Evolutionary conservation across 164 flowering plant genomes (phyloP), one percentile per base, ranked within the genome.

Genomic region (Vitis riparia): DNA sequence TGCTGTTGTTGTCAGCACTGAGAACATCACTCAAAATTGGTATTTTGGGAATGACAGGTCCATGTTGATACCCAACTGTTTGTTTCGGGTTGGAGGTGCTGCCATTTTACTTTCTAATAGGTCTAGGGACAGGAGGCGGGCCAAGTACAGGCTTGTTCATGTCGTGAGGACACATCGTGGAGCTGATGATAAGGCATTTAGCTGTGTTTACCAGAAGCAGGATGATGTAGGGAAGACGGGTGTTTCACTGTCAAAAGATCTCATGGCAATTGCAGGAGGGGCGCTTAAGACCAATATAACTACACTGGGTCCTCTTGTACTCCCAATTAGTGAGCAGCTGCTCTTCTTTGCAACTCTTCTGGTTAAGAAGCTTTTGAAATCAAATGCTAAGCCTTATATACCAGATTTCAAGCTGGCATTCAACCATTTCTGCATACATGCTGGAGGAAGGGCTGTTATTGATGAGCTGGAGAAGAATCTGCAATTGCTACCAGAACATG

Each of bases 191-290:
- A 78, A 78, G 74, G 77, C 78, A 0, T 77, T 78, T 62, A 71
- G 73, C 7, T 80, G 83, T 30, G 79, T 80, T 9, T 75, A 80
- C 16, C 79, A 80, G 58, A 77, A 75, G 51, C 75, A 80, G 66
- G 83, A 80, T 58, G 73, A 70, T 51, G 47, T 8, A 1, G 83
- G 83, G 30, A 78, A 71, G 55, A 73, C 79, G 1, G 84, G 84
- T 0, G 84, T 81, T 65, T 81, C 81, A 0, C 62, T 81, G 44
- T 76, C 84, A 0, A 76, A 74, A 56, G 84, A 81, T 51, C 15
- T 81, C 16, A 81, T 81, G 84, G 84, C 84, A 2, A 74, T 81
- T 52, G 84, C 84, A 3, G 84, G 84, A 0, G 82, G 71, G 2
- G 79, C 84, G 1, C 61, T 78, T 17, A 80, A 77, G 58, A 68